A percentile compares a stretch with the other conserved stretches of the same genome.
Evolutionary conservation across 1,139 yeast genomes (phyloP).

Genomic region (Geotrichum bryndzae): DNA sequence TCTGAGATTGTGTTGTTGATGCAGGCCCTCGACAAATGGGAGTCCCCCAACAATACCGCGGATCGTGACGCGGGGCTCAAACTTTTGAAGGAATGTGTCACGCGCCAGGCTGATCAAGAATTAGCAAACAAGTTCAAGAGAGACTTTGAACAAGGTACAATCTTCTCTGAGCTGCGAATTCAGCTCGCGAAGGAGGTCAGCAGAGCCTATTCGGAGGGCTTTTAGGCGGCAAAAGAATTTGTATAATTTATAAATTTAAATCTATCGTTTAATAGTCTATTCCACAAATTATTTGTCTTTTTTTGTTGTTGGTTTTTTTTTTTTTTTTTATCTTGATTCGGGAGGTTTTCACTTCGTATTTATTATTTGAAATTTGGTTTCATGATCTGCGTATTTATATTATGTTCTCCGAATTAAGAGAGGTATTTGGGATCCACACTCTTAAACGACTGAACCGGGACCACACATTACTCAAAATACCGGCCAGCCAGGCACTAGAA

Average conservation of each 20-base stretch:
- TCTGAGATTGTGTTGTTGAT: constrained; percentile 45
- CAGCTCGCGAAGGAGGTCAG: constrained; percentile 25
- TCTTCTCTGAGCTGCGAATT: constrained; percentile 19
- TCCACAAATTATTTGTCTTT: background rate
- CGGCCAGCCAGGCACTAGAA: background rate
- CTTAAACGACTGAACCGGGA: background rate
- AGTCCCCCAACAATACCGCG: constrained; percentile 26
- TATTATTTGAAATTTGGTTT: background rate
- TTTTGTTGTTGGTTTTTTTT: background rate
- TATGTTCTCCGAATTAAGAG: background rate
- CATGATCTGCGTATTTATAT: background rate
- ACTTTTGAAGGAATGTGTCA: constrained; percentile 10
- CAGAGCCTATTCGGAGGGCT: constrained; percentile 25
- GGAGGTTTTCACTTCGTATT: background rate
- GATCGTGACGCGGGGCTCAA: constrained; percentile 6
- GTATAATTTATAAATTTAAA: background rate
- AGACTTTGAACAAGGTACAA: constrained; percentile 2
- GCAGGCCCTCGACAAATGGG: constrained; percentile 47
- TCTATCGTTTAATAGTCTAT: background rate
- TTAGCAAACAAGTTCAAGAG: background rate
- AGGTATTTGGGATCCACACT: background rate
- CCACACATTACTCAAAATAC: background rate
- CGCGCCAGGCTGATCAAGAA: constrained; percentile 2
- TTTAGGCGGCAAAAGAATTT: constrained; percentile 9
- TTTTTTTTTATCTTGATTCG: background rate